A percentile compares a stretch with the other conserved stretches of the same genome.
Conservation (phyloP, 2,329 filamentous ascomycete genomes). For the Trichoderma atrobrunneum region DNA sequence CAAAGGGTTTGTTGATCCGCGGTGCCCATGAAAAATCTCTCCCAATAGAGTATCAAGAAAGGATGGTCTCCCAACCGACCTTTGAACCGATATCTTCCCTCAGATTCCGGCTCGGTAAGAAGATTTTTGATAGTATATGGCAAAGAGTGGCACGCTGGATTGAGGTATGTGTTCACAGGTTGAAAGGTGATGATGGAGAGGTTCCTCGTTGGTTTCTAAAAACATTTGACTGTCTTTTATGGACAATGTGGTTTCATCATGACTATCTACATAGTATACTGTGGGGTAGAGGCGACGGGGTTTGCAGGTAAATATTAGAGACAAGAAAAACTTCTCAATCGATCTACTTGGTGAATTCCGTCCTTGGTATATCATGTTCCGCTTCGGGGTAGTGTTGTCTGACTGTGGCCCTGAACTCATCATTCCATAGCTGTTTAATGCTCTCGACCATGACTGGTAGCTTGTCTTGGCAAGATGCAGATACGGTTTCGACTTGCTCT, state of each 20-base stretch:
- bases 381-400: neutral
- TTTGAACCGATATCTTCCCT: neutral
- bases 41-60: neutral
- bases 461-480: neutral
- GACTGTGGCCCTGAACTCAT: neutral
- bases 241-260: neutral
- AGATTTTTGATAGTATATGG: neutral
- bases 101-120: neutral
- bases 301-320: neutral
- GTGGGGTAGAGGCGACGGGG: neutral
- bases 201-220: neutral
- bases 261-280: neutral
- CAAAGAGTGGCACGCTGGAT: neutral
- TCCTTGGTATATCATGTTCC: neutral
- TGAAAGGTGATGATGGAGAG: neutral
- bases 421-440: neutral
- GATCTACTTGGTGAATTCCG: neutral
- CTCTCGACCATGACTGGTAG: neutral
- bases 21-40: neutral
- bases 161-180: neutral
- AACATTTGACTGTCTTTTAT: neutral
- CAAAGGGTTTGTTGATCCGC: neutral
- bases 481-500: neutral
- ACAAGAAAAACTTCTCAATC: no score
- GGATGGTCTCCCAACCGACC: neutral